These are phyloP conservation scores for Colletotrichum noveboracense DNA, from an alignment of 2,329 filamentous ascomycete species.

Conservation along the genomic window DNA sequence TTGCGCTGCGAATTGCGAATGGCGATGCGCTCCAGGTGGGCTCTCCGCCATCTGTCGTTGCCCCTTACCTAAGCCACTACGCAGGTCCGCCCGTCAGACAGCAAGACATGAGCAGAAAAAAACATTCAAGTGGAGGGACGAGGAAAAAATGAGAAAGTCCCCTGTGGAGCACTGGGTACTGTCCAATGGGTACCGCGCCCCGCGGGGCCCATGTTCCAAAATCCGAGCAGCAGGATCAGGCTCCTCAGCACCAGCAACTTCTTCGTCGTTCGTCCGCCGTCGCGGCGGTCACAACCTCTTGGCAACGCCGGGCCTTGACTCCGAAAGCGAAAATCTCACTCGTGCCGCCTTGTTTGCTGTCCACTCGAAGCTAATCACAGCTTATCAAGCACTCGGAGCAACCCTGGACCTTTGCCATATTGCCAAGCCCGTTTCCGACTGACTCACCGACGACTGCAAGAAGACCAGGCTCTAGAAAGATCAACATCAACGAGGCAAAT, in stretches of 20 bases:
- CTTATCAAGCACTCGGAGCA: slow-evolving; percentile 6
- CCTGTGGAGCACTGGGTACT: neutral
- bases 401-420: neutral
- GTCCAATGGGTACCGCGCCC: neutral
- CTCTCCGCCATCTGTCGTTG: neutral
- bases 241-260: neutral
- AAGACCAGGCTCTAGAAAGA: neutral
- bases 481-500: neutral
- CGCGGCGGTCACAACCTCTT: neutral
- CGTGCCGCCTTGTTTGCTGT: neutral
- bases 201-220: neutral
- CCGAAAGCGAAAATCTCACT: neutral
- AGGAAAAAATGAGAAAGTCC: neutral
- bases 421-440: slow-evolving; percentile 3
- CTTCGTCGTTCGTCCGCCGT: slow-evolving; percentile 6
- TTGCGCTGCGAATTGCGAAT: neutral
- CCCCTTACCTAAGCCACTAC: neutral
- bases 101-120: neutral
- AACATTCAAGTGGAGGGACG: neutral
- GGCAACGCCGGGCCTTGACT: neutral
- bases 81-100: neutral
- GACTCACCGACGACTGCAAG: neutral
- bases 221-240: neutral
- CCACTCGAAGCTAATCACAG: neutral
- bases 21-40: neutral